A percentile compares a stretch with the other conserved stretches of the same genome.
These are phyloP conservation scores for Saccharomyces hybrid DNA, from an alignment of 1,139 yeast species.

Conservation along the genomic window DNA sequence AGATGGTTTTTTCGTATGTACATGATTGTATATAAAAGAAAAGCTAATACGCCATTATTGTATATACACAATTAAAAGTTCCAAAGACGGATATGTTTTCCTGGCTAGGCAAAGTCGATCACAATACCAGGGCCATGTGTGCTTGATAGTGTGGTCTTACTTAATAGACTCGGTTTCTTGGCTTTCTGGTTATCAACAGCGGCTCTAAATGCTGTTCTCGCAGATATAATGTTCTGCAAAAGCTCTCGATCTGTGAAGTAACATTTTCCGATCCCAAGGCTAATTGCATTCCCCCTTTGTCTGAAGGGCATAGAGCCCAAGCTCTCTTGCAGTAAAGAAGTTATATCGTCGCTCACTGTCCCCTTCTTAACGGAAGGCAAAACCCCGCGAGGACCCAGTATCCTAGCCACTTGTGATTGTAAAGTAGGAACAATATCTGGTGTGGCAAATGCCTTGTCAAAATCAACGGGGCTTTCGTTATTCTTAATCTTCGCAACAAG, in stretches of 20 bases:
- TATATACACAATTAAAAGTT: slow-evolving; percentile 1
- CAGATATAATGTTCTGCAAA: slow-evolving; percentile 61
- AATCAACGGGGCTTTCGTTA: slow-evolving; percentile 49
- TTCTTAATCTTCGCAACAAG: slow-evolving; percentile 53
- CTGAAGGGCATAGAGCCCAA: slow-evolving; percentile 66
- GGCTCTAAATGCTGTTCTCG: slow-evolving; percentile 56
- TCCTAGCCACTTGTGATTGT: slow-evolving; percentile 55
- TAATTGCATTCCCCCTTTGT: slow-evolving; percentile 50
- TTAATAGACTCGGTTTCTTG: slow-evolving; percentile 62
- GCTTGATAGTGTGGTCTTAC: slow-evolving; percentile 60
- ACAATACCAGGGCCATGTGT: slow-evolving; percentile 79
- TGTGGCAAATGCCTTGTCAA: slow-evolving; percentile 78
- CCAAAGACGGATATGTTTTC: neutral
- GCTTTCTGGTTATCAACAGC: slow-evolving; percentile 49
- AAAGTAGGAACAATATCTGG: slow-evolving; percentile 64
- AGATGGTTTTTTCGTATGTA: neutral
- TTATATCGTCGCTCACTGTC: slow-evolving; percentile 68
- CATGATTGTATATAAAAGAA: slow-evolving; percentile 1
- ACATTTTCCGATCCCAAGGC: slow-evolving; percentile 71
- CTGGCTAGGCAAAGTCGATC: slow-evolving; percentile 42
- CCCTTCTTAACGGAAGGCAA: slow-evolving; percentile 86
- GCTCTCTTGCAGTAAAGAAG: slow-evolving; percentile 44
- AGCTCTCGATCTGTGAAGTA: slow-evolving; percentile 72
- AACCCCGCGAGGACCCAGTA: slow-evolving; percentile 80
- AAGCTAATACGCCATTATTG: neutral